Percentiles rank a stretch among this genome's conserved stretches.
Evolutionary conservation across 192 early-diverging fungal species (phyloP).

Genomic region (Cladochytrium replicatum): DNA sequence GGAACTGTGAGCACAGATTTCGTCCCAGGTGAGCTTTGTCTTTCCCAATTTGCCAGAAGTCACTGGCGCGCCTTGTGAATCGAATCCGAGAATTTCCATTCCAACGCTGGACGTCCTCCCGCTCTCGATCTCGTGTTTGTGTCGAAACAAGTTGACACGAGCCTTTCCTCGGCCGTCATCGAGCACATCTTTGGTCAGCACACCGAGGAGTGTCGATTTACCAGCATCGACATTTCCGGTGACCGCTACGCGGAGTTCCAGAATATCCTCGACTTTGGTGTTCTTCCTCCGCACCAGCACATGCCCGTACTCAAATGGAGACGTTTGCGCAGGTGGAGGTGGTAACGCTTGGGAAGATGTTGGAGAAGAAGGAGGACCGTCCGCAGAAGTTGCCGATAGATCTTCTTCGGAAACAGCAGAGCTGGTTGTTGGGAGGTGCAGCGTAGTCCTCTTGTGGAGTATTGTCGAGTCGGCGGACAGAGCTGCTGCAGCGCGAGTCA

Average conservation of each 20-base stretch:
- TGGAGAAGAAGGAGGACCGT: not conserved
- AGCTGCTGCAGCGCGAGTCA: conserved; percentile 14
- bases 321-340: conserved; percentile 2
- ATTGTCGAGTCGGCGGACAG: conserved; percentile 30
- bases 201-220: conserved; percentile 83
- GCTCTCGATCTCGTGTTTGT: conserved; percentile 86
- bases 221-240: conserved; percentile 80
- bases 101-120: conserved; percentile 90
- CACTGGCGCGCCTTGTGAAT: conserved; percentile 52
- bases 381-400: conserved; percentile 2
- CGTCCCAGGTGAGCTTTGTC: conserved; percentile 68
- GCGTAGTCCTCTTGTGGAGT: conserved; percentile 18
- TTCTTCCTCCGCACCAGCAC: conserved; percentile 64
- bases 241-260: conserved; percentile 80
- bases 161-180: conserved; percentile 91
- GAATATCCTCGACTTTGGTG: conserved; percentile 64
- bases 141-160: conserved; percentile 76
- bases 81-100: conserved; percentile 79
- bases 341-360: not conserved
- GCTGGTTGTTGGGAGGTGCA: conserved; percentile 5
- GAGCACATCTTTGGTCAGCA: conserved; percentile 78
- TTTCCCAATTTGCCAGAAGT: conserved; percentile 41
- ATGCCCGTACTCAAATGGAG: conserved; percentile 22
- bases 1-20: conserved; percentile 60
- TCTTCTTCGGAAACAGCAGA: too few relatives aligned